Conservation (phyloP, 495 filamentous ascomycete genomes). For the Rhizodiscina lignyota region DNA sequence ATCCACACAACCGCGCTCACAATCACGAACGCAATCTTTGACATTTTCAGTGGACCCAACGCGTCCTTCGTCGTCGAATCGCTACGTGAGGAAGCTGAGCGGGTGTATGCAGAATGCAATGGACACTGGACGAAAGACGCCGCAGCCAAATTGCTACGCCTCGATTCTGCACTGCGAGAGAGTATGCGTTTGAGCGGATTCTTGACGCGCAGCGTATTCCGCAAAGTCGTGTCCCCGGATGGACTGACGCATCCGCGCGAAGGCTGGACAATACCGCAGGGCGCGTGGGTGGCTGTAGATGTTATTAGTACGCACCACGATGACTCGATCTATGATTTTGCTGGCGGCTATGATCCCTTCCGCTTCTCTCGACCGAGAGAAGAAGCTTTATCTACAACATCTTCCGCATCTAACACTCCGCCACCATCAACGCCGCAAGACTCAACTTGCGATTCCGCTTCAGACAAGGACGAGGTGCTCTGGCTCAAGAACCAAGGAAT, state of each 20-base stretch:
- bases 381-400: too few species aligned
- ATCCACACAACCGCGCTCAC: conserved; percentile 9
- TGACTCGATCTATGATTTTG: not conserved
- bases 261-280: not conserved
- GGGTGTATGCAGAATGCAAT: not conserved
- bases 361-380: not conserved
- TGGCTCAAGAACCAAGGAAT: not conserved
- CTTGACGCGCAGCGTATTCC: not conserved
- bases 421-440: not conserved
- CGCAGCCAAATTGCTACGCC: not conserved
- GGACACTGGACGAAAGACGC: not conserved
- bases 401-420: not conserved
- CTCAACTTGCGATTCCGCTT: not conserved
- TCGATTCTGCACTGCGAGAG: conserved; percentile 1
- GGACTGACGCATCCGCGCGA: not conserved
- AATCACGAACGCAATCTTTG: conserved; percentile 5
- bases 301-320: not conserved
- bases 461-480: not conserved
- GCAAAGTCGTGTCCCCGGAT: conserved; percentile 1
- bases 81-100: not conserved
- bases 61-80: not conserved
- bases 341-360: not conserved
- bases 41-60: not conserved
- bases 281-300: not conserved
- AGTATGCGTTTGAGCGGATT: conserved; percentile 1